A percentile compares a stretch with the other conserved stretches of the same genome.
Conservation (phyloP, 345 rosid genomes). For the Sonneratia alba region DNA sequence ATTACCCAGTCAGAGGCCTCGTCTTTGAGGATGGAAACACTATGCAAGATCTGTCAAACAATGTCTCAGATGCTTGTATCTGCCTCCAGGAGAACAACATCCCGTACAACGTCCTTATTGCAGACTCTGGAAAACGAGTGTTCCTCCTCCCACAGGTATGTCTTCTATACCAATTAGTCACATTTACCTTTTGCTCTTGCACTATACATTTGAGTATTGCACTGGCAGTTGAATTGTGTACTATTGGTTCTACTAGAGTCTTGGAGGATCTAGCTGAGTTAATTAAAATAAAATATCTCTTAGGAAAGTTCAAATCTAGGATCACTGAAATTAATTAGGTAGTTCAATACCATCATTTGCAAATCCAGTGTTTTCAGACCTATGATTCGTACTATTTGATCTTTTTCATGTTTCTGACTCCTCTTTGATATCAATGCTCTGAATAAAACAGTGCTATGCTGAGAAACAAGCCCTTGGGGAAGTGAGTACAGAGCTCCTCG, state of each 20-base stretch:
- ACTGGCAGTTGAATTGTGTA: no score
- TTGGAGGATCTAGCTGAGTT: no score
- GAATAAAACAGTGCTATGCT: slow-evolving; percentile 63
- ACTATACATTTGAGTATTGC: background rate
- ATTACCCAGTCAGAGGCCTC: slow-evolving; percentile 83
- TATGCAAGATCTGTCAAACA: slow-evolving; percentile 38
- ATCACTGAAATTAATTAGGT: background rate
- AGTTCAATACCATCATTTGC: background rate
- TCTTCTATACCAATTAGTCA: background rate
- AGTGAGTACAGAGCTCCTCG: slow-evolving; percentile 65
- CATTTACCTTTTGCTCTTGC: background rate
- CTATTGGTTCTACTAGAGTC: no score
- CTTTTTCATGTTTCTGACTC: background rate
- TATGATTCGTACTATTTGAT: background rate
- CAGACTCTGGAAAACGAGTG: slow-evolving; percentile 68
- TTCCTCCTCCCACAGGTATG: slow-evolving; percentile 85
- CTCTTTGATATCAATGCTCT: background rate
- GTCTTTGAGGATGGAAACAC: slow-evolving; percentile 73
- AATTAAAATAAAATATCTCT: background rate
- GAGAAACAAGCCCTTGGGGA: slow-evolving; percentile 97
- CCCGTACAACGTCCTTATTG: slow-evolving; percentile 75
- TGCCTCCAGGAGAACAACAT: slow-evolving; percentile 88
- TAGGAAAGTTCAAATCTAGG: background rate
- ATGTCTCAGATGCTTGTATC: slow-evolving; percentile 62
- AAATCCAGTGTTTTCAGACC: background rate